A percentile compares a stretch with the other conserved stretches of the same genome.
Evolutionary conservation across 2,329 filamentous ascomycete genomes (phyloP).

Genomic region (Scytalidium sp.): DNA sequence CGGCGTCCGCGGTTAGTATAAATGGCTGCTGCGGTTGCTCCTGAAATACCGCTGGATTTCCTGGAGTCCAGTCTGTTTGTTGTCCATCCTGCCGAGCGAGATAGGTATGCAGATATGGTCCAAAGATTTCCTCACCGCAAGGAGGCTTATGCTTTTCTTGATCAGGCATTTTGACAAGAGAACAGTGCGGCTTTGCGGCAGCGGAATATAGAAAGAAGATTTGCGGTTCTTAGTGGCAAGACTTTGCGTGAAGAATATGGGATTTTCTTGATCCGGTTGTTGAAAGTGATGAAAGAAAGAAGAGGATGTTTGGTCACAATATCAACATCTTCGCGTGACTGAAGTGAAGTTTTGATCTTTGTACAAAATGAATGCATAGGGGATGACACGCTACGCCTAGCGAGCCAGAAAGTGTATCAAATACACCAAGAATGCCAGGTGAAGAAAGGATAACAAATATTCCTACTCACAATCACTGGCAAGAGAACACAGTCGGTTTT

Average conservation of each 20-base stretch:
- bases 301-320: too few species aligned
- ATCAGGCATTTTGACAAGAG: background rate
- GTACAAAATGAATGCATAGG: background rate
- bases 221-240: background rate
- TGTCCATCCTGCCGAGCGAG: conserved; percentile 39
- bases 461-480: background rate
- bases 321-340: too few species aligned
- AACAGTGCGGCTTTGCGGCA: background rate
- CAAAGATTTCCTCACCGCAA: conserved; percentile 20
- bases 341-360: too few species aligned
- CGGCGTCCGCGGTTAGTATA: background rate
- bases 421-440: background rate
- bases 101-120: conserved; percentile 53
- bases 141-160: background rate
- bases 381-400: background rate
- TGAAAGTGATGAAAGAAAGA: too few species aligned
- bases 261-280: too few species aligned
- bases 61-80: background rate
- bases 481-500: background rate
- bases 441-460: background rate
- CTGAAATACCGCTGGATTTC: background rate
- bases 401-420: background rate
- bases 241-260: too few species aligned
- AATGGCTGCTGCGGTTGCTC: background rate
- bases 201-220: background rate